Base-by-base conservation (phyloP, 805 yeast genomes). In the Blastobotrys peoriensis region DNA sequence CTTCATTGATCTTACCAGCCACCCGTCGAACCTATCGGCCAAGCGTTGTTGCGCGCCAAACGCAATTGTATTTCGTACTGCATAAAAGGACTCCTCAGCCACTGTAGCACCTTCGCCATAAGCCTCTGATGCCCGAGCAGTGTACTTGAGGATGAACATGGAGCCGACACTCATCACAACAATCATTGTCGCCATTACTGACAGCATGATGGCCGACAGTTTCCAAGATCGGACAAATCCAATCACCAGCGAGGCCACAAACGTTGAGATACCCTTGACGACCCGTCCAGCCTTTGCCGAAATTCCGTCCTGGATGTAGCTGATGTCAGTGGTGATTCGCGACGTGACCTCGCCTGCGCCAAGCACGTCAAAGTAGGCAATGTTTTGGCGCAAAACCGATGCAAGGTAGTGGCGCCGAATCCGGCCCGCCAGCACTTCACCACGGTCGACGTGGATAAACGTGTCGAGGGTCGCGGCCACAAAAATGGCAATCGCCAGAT, bases 311-410 rank as follows among this genome's bases (percentile, higher is more conserved):
- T 69, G 72, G 33, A 68, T 60, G 35, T 60, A 48, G 19, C 60
- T 59, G 16, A 70, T 67, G 40, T 67, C 71, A 18, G 64, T 63
- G 33, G 70, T 62, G 54, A 68, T 68, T 15, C 72, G 64, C 6
- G 69, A 64, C 15, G 72, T 65, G 33, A 68, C 67, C 43, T 65
- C 68, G 13, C 72, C 72, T 10, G 70, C 57, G 13, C 72, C 72
- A 10, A 68, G 56, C 36, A 59, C 57, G 49, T 68, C 72, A 45
- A 68, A 69, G 46, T 61, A 69, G 19, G 66, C 73, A 33, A 68
- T 61, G 39, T 68, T 68, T 48, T 68, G 72, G 33, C 68, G 57
- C 39, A 68, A 52, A 6, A 66, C 55, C 0, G 70, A 64, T 42
- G 53, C 48, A 22, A 68, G 52, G 44, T 66, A 68, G 34, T 57